Conservation (phyloP, 371 early-diverging fungal genomes). For the Mortierella sp. region DNA sequence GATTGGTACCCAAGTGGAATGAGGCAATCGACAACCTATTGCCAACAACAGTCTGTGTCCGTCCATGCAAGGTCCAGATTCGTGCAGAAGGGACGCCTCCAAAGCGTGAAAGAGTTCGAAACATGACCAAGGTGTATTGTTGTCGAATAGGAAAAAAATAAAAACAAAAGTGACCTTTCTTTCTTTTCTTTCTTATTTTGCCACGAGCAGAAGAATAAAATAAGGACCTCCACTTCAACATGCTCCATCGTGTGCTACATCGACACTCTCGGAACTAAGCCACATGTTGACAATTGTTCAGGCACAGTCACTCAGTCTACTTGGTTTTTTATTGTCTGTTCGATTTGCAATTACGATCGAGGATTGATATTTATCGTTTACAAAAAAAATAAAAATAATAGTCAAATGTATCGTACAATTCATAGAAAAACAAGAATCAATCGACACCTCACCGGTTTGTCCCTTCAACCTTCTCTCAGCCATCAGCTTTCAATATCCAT, state of each 20-base stretch:
- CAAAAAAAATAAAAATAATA: not conserved
- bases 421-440: not conserved
- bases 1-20: conserved; percentile 33
- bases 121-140: conserved; percentile 12
- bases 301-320: not conserved
- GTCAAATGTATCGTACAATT: not conserved
- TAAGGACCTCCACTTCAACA: not conserved
- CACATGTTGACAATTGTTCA: conserved; percentile 26
- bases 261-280: conserved; percentile 13
- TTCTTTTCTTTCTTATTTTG: not conserved
- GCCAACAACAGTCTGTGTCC: not conserved
- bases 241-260: not conserved
- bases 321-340: not conserved
- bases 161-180: not conserved
- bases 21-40: conserved; percentile 27
- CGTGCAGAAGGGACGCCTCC: conserved; percentile 16
- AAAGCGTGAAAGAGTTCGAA: conserved; percentile 27
- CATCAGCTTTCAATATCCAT: conserved; percentile 42
- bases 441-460: not conserved
- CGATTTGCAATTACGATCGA: too few species aligned
- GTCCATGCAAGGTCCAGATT: conserved; percentile 15
- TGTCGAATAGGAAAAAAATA: not conserved
- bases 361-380: not conserved
- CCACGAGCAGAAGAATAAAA: not conserved
- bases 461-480: not conserved